These are phyloP conservation scores for Leptomonas seymouri DNA, from an alignment of 208 protist species.

Conservation along the genomic window DNA sequence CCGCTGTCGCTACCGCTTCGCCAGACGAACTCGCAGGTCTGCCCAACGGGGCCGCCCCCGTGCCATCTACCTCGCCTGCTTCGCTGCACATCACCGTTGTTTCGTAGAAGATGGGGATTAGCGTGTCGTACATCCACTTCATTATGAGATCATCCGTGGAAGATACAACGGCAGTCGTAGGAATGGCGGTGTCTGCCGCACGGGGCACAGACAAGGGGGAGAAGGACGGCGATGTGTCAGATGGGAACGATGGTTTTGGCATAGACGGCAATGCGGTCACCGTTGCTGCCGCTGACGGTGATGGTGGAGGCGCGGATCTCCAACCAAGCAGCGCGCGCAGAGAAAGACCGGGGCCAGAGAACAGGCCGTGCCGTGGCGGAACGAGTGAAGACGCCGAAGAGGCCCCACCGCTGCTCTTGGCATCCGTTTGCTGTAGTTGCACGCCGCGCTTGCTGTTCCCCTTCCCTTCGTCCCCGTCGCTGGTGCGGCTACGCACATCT, in stretches of 20 bases:
- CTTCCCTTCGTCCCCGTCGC: neutral
- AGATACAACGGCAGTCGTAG: neutral
- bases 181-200: no score
- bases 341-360: slow-evolving; percentile 8
- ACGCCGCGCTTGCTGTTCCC: no score
- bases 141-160: slow-evolving; percentile 21
- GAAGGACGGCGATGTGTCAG: neutral
- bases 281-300: neutral
- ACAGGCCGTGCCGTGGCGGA: neutral
- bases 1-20: neutral
- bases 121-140: slow-evolving; percentile 38
- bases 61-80: neutral
- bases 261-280: neutral
- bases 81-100: slow-evolving; percentile 29
- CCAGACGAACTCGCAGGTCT: neutral
- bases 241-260: neutral
- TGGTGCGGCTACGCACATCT: neutral
- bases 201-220: neutral
- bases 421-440: neutral
- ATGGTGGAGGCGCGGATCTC: neutral
- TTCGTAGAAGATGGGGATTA: slow-evolving; percentile 42
- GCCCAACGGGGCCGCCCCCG: neutral
- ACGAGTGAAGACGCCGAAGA: neutral
- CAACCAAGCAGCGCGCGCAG: slow-evolving; percentile 20
- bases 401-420: neutral